Evolutionary conservation across 1,139 yeast species (phyloP).

Genomic region (Diutina pseudorugosa): DNA sequence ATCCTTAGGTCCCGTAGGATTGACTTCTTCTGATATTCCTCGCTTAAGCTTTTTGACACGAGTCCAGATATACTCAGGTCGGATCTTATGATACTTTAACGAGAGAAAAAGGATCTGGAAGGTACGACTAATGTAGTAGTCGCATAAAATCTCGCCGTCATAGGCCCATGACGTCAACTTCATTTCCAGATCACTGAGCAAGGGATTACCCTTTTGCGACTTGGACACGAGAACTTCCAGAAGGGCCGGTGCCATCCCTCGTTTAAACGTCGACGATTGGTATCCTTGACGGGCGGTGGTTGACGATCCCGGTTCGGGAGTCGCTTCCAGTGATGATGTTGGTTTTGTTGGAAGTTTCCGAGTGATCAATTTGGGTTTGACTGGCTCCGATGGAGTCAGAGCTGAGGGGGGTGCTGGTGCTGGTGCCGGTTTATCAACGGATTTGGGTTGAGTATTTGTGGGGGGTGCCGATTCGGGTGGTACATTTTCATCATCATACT

Average conservation of each 20-base stretch:
- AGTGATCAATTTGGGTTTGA: background rate
- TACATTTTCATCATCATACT: background rate
- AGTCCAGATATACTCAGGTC: slow-evolving; percentile 75
- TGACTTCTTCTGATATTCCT: slow-evolving; percentile 11
- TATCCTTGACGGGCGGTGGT: background rate
- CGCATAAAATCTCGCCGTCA: slow-evolving; percentile 30
- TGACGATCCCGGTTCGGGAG: background rate
- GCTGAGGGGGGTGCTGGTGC: background rate
- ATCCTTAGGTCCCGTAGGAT: slow-evolving; percentile 12
- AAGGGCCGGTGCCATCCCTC: background rate
- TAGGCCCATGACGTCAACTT: slow-evolving; percentile 26
- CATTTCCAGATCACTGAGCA: slow-evolving; percentile 25
- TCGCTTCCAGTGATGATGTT: background rate
- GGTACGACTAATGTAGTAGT: slow-evolving; percentile 54
- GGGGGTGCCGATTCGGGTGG: background rate
- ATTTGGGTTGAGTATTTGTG: background rate
- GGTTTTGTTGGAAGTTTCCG: background rate
- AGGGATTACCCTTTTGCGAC: slow-evolving; percentile 33
- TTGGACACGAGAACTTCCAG: slow-evolving; percentile 12
- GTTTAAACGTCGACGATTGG: background rate
- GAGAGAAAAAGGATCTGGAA: slow-evolving; percentile 66
- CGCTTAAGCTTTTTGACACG: slow-evolving; percentile 44
- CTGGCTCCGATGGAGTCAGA: background rate
- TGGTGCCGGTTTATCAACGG: background rate
- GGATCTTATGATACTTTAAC: slow-evolving; percentile 71